Evolutionary conservation across 805 yeast genomes (phyloP).

Genomic region (Metschnikowia hibisci): DNA sequence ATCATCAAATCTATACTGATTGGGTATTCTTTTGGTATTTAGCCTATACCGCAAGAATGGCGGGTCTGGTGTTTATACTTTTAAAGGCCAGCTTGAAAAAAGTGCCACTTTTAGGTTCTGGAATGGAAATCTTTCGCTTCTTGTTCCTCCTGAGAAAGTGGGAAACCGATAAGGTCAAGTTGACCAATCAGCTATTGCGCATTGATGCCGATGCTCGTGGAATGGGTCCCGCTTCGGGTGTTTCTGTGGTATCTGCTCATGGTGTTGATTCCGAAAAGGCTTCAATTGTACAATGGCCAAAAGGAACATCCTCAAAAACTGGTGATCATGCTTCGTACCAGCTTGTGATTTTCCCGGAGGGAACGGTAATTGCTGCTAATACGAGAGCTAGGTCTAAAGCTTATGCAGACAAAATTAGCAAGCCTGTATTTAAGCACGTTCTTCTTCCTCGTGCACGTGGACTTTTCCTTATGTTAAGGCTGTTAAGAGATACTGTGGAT

Average conservation of each 20-base stretch:
- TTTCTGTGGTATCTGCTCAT: conserved; percentile 22
- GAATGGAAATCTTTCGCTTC: conserved; percentile 76
- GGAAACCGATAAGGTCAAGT: conserved; percentile 63
- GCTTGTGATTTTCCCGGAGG: conserved; percentile 87
- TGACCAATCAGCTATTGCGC: conserved; percentile 51
- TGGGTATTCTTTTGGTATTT: conserved; percentile 93
- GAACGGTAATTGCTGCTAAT: conserved; percentile 74
- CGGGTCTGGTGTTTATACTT: conserved; percentile 65
- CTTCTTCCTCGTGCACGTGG: conserved; percentile 86
- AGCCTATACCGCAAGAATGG: conserved; percentile 61
- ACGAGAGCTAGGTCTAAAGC: conserved; percentile 56
- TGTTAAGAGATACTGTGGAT: conserved; percentile 49
- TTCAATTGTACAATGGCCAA: conserved; percentile 28
- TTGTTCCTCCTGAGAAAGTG: conserved; percentile 82
- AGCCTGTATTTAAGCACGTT: conserved; percentile 53
- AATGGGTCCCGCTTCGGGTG: conserved; percentile 48
- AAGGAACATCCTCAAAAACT: conserved; percentile 14
- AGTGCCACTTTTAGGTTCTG: conserved; percentile 78
- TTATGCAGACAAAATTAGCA: conserved; percentile 52
- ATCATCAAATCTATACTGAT: conserved; percentile 91
- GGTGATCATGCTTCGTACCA: conserved; percentile 37
- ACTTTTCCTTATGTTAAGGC: conserved; percentile 58
- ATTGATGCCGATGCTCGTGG: conserved; percentile 63
- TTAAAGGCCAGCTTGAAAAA: conserved; percentile 66
- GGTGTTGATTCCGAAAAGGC: neutral